Base-by-base conservation (phyloP, 2,329 filamentous ascomycete genomes). In the Coleophoma cylindrospora region DNA sequence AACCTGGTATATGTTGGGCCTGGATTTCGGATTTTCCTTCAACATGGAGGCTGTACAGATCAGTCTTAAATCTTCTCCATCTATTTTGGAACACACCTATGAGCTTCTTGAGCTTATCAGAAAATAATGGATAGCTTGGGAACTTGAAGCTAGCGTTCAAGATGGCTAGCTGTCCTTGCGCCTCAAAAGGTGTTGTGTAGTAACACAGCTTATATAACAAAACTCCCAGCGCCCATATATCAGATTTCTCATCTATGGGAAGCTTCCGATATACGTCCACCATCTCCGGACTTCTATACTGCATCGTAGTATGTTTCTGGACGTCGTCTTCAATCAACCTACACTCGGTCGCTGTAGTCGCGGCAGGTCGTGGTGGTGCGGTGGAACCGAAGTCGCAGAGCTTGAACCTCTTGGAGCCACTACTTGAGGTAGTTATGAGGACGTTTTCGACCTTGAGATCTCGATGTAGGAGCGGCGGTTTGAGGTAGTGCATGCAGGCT, bases 391-490 rank as follows among this genome's bases (percentile, higher is more conserved):
- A 99, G 74, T 99, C 94, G 73, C 94, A 99, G 36, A 99, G 80
- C 74, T 99, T 99, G 77, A 96, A 99, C 57, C 85, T 79, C 59
- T 80, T 83, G 38, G 79, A 79, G n/a, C 77, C 76, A 11, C 79
- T 80, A 44, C 79, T 77, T 40, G 78, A 55, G 12, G 60, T 63
- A 43, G 86, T 87, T 57, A 99, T 99, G 50, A 99, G 79, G 40
- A 99, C 91, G 65, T 99, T 99, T 71, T 99, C 94, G 55, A 99
- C 92, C 72, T 99, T 99, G 55, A 99, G 74, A 69, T 99, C 94
- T 56, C 94, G 83, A 69, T 99, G 94, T 51, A 99, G 77, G 49
- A 99, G 73, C 45, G 94, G 84, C 5, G 94, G 94, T 70, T 95
- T 95, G 45, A 99, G 83, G 70, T 99, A 99, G 71, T 99, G 94